These are phyloP conservation scores for Kodamaea fungicola DNA, from an alignment of 1,139 yeast species.

Conservation along the genomic window DNA sequence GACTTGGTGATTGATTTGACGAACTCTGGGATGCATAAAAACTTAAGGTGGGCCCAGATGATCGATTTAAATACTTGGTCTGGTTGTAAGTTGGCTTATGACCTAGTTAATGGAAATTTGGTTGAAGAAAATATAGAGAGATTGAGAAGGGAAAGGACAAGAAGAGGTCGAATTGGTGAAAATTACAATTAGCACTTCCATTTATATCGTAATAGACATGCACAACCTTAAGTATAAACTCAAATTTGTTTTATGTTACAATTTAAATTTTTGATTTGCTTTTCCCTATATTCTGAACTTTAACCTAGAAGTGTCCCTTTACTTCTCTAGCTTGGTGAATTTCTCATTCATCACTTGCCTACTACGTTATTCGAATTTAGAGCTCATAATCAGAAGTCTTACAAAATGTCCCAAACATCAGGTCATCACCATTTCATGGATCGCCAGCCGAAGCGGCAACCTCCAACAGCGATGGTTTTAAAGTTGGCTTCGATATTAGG, in stretches of 20 bases:
- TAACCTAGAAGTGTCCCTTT: background rate
- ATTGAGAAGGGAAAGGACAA: slow-evolving; percentile 29
- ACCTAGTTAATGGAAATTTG: slow-evolving; percentile 32
- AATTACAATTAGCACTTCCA: slow-evolving; percentile 22
- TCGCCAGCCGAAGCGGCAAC: slow-evolving; percentile 25
- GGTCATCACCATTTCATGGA: slow-evolving; percentile 49
- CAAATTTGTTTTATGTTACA: background rate
- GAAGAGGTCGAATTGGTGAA: slow-evolving; percentile 47
- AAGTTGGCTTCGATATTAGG: slow-evolving; percentile 30
- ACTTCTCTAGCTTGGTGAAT: too few species aligned
- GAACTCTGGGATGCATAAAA: slow-evolving; percentile 58
- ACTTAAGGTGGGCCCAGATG: slow-evolving; percentile 50
- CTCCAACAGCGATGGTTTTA: slow-evolving; percentile 40
- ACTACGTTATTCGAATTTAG: too few species aligned
- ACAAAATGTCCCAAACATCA: slow-evolving; percentile 24
- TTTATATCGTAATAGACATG: background rate
- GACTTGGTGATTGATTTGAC: slow-evolving; percentile 42
- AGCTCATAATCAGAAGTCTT: too few species aligned
- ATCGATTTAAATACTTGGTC: slow-evolving; percentile 28
- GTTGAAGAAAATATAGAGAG: slow-evolving; percentile 29
- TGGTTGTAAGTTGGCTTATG: slow-evolving; percentile 31
- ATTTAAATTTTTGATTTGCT: background rate
- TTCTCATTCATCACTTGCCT: too few species aligned
- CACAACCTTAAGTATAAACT: background rate
- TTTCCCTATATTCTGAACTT: background rate